Conservation (phyloP, 164 flowering plant genomes). For the Annona squamosa region DNA sequence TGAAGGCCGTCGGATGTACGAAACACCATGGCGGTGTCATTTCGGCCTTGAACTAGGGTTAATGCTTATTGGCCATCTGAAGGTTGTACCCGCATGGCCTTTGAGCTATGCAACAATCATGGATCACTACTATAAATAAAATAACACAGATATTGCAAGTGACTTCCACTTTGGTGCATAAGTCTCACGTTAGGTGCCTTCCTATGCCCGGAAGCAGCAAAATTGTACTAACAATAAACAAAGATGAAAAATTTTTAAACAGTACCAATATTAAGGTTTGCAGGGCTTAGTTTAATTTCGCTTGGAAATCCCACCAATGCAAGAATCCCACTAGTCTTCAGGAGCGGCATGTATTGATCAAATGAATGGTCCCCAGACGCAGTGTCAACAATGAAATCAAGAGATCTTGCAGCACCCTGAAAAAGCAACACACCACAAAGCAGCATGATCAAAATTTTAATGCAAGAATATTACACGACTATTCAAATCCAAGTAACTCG, state of each 20-base stretch:
- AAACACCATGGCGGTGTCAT: too few species aligned
- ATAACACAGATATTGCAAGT: not conserved
- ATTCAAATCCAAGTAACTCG: not conserved
- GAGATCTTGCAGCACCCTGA: slow-evolving; percentile 44
- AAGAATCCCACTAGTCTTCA: slow-evolving; percentile 57
- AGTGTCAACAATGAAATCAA: slow-evolving; percentile 69
- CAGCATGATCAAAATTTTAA: not conserved
- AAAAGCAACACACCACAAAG: slow-evolving; percentile 1
- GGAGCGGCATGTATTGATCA: slow-evolving; percentile 64
- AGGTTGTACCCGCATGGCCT: not conserved
- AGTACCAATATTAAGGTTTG: slow-evolving; percentile 53
- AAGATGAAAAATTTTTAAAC: not conserved
- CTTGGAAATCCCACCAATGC: slow-evolving; percentile 74
- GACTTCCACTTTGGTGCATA: not conserved
- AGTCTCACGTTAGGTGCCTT: not conserved
- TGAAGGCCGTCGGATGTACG: not conserved
- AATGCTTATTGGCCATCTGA: not conserved
- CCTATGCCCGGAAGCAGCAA: not conserved
- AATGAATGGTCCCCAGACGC: slow-evolving; percentile 87
- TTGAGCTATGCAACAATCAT: not conserved
- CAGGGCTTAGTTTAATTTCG: slow-evolving; percentile 67
- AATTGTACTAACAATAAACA: not conserved
- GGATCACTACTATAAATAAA: not conserved
- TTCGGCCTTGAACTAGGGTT: too few species aligned
- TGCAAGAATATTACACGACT: not conserved